These are phyloP conservation scores for Skeletonema tropicum DNA, from an alignment of 108 stramenopile genomes.

Conservation along the genomic window DNA sequence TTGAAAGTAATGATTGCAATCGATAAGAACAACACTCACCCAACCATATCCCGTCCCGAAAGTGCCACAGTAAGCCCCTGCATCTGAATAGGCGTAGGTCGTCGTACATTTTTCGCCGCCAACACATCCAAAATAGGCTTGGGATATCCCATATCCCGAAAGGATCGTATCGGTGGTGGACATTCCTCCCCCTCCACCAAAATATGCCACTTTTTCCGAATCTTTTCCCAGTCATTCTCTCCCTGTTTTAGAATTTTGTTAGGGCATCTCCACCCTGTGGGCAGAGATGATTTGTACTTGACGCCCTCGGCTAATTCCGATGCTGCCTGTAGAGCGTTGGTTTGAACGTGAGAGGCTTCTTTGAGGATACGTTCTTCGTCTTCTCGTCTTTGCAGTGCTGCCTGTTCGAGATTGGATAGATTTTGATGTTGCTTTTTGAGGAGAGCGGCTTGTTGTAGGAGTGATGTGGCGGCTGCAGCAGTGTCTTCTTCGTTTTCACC, in stretches of 20 bases:
- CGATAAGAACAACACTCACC: slow-evolving; percentile 20
- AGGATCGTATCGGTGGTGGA: slow-evolving; percentile 91
- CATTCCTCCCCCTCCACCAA: slow-evolving; percentile 91
- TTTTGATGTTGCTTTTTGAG: slow-evolving; percentile 67
- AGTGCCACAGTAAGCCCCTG: slow-evolving; percentile 98
- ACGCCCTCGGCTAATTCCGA: slow-evolving; percentile 91
- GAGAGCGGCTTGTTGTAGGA: slow-evolving; percentile 87
- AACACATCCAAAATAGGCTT: slow-evolving; percentile 79
- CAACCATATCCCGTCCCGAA: slow-evolving; percentile 97
- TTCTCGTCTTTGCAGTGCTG: slow-evolving; percentile 55
- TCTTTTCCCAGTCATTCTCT: slow-evolving; percentile 70
- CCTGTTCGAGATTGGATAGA: slow-evolving; percentile 65
- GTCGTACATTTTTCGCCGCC: slow-evolving; percentile 83
- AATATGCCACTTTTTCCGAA: slow-evolving; percentile 96
- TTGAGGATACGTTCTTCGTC: slow-evolving; percentile 92
- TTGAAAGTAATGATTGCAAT: too few species aligned
- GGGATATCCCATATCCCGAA: slow-evolving; percentile 96
- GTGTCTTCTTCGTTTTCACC: slow-evolving; percentile 1
- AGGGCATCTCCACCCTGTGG: slow-evolving; percentile 92
- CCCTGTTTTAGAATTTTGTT: slow-evolving; percentile 71
- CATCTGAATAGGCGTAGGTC: slow-evolving; percentile 99
- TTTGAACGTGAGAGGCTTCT: slow-evolving; percentile 94
- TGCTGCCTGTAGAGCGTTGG: slow-evolving; percentile 95
- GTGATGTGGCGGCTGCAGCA: slow-evolving; percentile 48
- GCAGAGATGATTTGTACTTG: slow-evolving; percentile 78